Percentiles rank a stretch among this genome's conserved stretches.
phyloP scores from a whole-genome alignment of 139 green algal species.

The Volvox reticuliferus region DNA sequence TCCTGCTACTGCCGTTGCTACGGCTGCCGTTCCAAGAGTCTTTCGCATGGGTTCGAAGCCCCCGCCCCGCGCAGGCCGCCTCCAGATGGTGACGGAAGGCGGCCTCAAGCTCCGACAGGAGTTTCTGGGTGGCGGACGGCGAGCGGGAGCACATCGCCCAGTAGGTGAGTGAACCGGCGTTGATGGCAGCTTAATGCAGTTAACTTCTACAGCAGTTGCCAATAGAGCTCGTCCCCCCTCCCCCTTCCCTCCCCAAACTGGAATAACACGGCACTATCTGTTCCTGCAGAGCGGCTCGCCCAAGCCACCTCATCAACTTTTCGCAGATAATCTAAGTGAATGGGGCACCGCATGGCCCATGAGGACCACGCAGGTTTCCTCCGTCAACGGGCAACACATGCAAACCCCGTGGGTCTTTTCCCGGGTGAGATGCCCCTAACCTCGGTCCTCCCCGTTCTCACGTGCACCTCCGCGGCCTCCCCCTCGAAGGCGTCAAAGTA shows the following conservation, averaged over 20 bases:
- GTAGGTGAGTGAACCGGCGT: too few species aligned
- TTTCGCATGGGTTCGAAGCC: too few species aligned
- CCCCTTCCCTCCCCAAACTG: too few species aligned
- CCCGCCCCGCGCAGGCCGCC: background rate
- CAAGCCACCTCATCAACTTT: background rate
- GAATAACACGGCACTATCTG: too few species aligned
- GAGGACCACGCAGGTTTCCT: background rate
- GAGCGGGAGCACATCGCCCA: background rate
- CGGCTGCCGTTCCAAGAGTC: background rate
- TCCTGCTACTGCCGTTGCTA: background rate
- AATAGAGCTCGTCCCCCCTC: background rate
- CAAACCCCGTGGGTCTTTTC: too few species aligned
- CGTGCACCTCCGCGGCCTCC: conserved; percentile 8
- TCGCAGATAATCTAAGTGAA: background rate
- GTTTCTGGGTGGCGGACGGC: background rate
- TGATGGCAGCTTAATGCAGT: background rate
- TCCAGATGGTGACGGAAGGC: background rate
- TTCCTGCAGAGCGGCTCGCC: too few species aligned
- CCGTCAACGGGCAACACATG: background rate
- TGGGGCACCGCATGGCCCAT: background rate
- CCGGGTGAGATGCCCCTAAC: background rate
- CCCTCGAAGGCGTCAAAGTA: background rate
- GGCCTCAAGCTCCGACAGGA: background rate
- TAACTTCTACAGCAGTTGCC: background rate
- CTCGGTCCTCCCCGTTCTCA: background rate